Evolutionary conservation across 23 red algal species (phyloP).

Genomic region (Gracilaria domingensis): DNA sequence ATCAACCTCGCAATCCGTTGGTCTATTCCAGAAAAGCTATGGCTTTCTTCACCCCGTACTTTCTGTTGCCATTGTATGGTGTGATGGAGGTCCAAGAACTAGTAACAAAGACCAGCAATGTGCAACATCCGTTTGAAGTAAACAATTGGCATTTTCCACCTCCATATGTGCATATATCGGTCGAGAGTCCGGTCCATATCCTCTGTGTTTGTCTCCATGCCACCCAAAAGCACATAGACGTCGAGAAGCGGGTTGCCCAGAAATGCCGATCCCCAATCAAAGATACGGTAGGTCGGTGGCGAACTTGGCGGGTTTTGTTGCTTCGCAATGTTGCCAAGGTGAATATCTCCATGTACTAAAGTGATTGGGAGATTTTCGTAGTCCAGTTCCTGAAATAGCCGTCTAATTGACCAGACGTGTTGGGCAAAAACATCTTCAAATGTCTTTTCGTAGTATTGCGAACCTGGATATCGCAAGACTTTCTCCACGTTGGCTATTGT

Average conservation of each 20-base stretch:
- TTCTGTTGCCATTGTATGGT: background rate
- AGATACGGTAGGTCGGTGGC: background rate
- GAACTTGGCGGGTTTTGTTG: background rate
- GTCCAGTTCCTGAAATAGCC: conserved; percentile 2
- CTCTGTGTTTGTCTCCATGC: background rate
- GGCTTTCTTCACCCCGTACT: background rate
- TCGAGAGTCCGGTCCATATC: background rate
- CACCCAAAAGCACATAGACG: background rate
- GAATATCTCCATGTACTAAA: background rate
- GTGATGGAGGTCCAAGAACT: background rate
- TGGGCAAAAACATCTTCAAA: no score
- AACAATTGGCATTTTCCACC: conserved; percentile 13
- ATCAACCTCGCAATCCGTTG: background rate
- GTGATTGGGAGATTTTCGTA: background rate
- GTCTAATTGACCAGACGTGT: background rate
- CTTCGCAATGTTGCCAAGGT: background rate
- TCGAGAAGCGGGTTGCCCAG: background rate
- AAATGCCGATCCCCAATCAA: conserved; percentile 6
- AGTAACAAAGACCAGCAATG: conserved; percentile 20
- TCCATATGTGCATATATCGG: background rate
- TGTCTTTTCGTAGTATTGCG: no score
- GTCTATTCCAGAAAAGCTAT: background rate
- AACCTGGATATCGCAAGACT: background rate
- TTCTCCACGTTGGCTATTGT: background rate
- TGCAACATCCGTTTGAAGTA: background rate